Conservation (phyloP, 1,284 basidiomycete genomes). For the Ceratobasidium sp. region DNA sequence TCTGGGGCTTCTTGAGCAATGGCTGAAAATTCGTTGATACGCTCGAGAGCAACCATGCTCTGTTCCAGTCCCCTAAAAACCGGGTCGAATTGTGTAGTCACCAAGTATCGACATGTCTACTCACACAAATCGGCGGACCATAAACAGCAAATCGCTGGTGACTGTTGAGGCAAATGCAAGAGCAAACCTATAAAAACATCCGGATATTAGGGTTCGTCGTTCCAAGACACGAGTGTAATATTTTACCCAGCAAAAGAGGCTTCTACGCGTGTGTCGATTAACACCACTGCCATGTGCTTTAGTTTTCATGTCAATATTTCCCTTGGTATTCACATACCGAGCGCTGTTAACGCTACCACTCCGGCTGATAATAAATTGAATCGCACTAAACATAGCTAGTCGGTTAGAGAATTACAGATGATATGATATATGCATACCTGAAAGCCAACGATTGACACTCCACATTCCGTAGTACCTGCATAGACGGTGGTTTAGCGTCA, state of each 20-base stretch:
- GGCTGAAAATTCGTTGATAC: constrained; percentile 91
- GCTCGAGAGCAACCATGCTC: constrained; percentile 93
- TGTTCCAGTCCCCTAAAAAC: constrained; percentile 77
- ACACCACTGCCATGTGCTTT: constrained; percentile 61
- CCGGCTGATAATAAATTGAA: constrained; percentile 85
- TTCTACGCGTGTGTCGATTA: constrained; percentile 77
- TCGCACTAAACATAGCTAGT: constrained; percentile 83
- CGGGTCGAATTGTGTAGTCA: neutral
- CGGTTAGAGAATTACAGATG: constrained; percentile 63
- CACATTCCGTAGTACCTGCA: constrained; percentile 93
- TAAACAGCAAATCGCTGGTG: constrained; percentile 73
- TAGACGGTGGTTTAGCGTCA: constrained; percentile 38
- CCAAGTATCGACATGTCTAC: neutral
- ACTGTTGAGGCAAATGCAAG: constrained; percentile 85
- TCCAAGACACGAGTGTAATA: neutral
- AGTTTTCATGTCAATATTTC: neutral
- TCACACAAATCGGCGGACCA: constrained; percentile 56
- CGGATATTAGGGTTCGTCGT: constrained; percentile 31
- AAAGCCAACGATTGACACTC: constrained; percentile 70
- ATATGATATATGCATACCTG: constrained; percentile 46
- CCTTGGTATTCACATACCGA: constrained; percentile 50
- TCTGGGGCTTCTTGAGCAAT: constrained; percentile 82
- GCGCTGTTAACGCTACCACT: constrained; percentile 79
- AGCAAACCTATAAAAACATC: constrained; percentile 65
- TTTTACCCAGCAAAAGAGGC: constrained; percentile 79